Base-by-base conservation (phyloP, 148 eudicot genomes). In the Silene conica region DNA sequence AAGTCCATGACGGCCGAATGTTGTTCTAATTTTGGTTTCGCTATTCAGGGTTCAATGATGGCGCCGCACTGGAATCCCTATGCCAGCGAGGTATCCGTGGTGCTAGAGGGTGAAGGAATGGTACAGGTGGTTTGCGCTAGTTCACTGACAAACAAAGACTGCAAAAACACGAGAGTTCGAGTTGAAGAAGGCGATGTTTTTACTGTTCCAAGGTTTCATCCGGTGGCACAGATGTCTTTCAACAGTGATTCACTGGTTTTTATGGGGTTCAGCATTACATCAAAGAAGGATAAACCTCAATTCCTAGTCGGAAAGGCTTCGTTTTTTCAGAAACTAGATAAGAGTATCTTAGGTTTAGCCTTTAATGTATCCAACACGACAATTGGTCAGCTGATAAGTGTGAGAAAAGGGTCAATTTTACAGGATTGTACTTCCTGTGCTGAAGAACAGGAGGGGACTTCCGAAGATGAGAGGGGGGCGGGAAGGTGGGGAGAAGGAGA, bases 21-120 rank as follows among this genome's bases (percentile, higher is more conserved):
- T n/a, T n/a, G n/a, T n/a, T n/a, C n/a, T n/a, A n/a, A n/a, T n/a
- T n/a, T n/a, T n/a, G n/a, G n/a, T n/a, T 26, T 63, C 59, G 66
- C 61, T 8, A 25, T 80, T 19, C 73, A 94, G 98, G 97, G 96
- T 41, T 76, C 92, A 11, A 94, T 92, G 96, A 88, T 90, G 96
- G 98, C 92, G 56, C 98, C 98, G 2, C 96, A 90, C 69, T 92
- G 97, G 97, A 94, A 94, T 68, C 96, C 93, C 1, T 79, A 54
- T 74, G 92, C 88, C 6, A 77, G 82, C 0, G 98, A 92, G 81
- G 79, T 88, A 55, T 83, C 86, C 0, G 75, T 88, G 7, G 96
- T 90, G 13, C 21, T 89, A 58, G 82, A 89, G 63, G 98, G 98
- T 6, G 81, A 72, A 23, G 98, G 97, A 43, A 88, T 89, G 93